Evolutionary conservation across 2,329 filamentous ascomycete genomes (phyloP), one percentile per base, ranked within the genome.

Genomic region (Periconia digitata): DNA sequence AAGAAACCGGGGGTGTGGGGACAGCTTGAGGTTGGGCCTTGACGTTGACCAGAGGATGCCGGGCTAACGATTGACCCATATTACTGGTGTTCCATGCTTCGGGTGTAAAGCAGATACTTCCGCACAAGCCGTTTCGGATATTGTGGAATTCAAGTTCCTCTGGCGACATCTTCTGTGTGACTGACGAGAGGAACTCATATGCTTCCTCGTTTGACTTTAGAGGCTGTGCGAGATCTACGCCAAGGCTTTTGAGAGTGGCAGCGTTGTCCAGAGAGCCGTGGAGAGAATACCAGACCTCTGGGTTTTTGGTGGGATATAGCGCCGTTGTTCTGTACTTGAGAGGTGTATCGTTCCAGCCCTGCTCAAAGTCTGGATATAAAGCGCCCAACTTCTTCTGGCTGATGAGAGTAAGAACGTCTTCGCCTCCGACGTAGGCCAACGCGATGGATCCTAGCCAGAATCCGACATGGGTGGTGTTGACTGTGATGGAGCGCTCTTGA

Each of bases 251-350:
- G 1, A 81, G 68, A 0, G 75, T 74, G 2, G 72, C 68, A 2
- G 62, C 58, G 0, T 77, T 73, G 29, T 78, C 60, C 38, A 81
- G 66, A 0, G 74, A 79, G 5, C 79, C 79, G 44, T 81, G 77
- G 0, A 82, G 66, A 10, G 76, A 76, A 56, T 78, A 82, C 74
- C 75, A 79, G 0, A 74, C 70, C 0, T 69, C 66, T 0, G 51
- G 47, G 27, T 76, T 63, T n/a, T 69, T 73, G 0, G 79, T 81
- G 7, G 73, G 74, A 51, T 80, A 81, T 2, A 58, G 24, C 6
- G 47, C 56, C 7, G 55, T 58, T 7, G 56, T 36, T 40, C 77
- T 71, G 37, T 72, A 72, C 24, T 69, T 68, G 40, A 77, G 58
- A 0, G 71, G 58, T 13, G 66, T 64, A 42, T 62, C 59, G 4